phyloP scores from a whole-genome alignment of 164 flowering plant species.

The Tinospora cordifolia region DNA sequence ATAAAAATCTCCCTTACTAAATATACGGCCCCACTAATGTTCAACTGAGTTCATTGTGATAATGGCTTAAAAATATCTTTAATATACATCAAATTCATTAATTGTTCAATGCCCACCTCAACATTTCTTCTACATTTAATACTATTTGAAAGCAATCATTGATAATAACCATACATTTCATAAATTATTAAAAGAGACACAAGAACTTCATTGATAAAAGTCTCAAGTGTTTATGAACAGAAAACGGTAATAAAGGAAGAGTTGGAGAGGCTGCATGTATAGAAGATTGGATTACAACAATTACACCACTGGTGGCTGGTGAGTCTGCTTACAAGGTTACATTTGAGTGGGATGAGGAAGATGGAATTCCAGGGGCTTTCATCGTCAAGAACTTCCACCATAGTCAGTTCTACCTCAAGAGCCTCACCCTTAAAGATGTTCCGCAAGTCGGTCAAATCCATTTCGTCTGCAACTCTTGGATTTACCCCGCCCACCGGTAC shows the following conservation, averaged over 20 bases:
- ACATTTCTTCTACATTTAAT: too few species aligned
- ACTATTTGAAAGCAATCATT: too few species aligned
- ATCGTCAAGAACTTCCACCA: slow-evolving; percentile 60
- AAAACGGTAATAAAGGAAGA: slow-evolving; percentile 32
- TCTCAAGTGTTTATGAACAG: slow-evolving; percentile 23
- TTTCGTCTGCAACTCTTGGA: slow-evolving; percentile 86
- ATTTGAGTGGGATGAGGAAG: slow-evolving; percentile 58
- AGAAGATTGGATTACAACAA: slow-evolving; percentile 55
- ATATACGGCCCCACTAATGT: too few species aligned
- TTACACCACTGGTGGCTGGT: slow-evolving; percentile 30
- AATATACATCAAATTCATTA: too few species aligned
- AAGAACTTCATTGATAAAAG: background rate
- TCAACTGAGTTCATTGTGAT: too few species aligned
- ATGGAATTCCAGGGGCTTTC: slow-evolving; percentile 73
- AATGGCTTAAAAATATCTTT: too few species aligned
- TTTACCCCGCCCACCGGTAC: slow-evolving; percentile 54
- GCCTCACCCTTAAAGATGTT: slow-evolving; percentile 52
- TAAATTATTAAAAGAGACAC: too few species aligned
- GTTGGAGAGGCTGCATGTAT: slow-evolving; percentile 45
- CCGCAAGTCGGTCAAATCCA: slow-evolving; percentile 51
- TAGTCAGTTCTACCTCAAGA: slow-evolving; percentile 62
- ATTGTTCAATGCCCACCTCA: too few species aligned
- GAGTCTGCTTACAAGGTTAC: slow-evolving; percentile 36
- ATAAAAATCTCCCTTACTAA: too few species aligned
- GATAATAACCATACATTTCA: too few species aligned